Base-by-base conservation (phyloP, 1,284 basidiomycete genomes). In the Fomitiporia mediterranea region DNA sequence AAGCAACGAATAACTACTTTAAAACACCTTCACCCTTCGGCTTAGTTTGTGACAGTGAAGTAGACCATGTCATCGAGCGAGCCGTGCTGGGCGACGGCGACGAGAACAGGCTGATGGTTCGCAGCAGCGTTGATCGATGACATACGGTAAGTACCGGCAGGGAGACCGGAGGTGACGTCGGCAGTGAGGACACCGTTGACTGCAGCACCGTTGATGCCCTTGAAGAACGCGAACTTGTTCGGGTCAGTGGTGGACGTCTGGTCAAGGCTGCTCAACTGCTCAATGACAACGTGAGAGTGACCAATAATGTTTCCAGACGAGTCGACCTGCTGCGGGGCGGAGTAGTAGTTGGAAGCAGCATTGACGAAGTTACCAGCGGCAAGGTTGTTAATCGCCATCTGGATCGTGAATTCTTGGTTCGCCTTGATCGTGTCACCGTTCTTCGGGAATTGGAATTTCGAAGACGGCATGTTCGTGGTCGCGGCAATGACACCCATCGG, bases 231-330 rank as follows among this genome's bases (percentile, higher is more conserved):
- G 62, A 86, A 86, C 60, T 69, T 69, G 51, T 66, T 74, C 19
- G 86, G 83, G 69, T 88, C 71, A 27, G 77, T 78, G 13, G 81
- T 71, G 0, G 69, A 72, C 8, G 82, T 81, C 65, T 82, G 77
- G 39, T 69, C 68, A 55, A 86, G 67, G 4, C 79, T 74, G 38
- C 65, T 60, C 60, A 90, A 72, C 47, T 68, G 54, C 69, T 89
- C 80, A 53, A 90, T 71, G 48, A 84, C 83, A 62, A 88, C 73
- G 66, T 89, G 86, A 3, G 76, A 72, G 69, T 87, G 84, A 0
- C 85, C 85, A 61, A 76, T 64, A 63, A 82, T 77, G 46, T 72
- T 68, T 57, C 84, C 86, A 19, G 66, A 61, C 5, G 58, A 61
- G 66, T 84, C 77, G n/a, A 87, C 70, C 62, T 81, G 76, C 67